Evolutionary conservation across 345 rosid genomes (phyloP), one percentile per base, ranked within the genome.

Genomic region (Euphorbia tirucalli): DNA sequence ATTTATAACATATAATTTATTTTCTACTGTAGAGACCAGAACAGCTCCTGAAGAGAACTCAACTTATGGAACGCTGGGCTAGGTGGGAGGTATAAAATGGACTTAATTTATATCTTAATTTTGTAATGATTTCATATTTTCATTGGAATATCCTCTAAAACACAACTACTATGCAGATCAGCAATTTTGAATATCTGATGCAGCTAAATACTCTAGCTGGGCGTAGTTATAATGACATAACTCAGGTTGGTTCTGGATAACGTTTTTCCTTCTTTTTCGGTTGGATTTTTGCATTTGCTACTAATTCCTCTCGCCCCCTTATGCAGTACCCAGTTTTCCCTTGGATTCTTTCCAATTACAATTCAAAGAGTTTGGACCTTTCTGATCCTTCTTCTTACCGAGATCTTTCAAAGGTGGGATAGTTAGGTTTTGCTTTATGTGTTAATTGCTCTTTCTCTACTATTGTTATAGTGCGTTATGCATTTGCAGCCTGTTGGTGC

Each of bases 251-350:
- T 71, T 75, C 69, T 62, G 19, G 28, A n/a, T 35, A 37, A 7
- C 56, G 21, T 25, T 37, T 48, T 2, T 66, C 30, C 7, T 18
- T 54, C 19, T 49, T 39, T 19, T 16, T 54, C 14, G 28, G 37
- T 41, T 32, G 22, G 61, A 22, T 50, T n/a, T 52, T 27, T 61
- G 39, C 21, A 19, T 72, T 50, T 60, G 11, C 13, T 56, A 49
- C 54, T 83, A 73, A 35, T 61, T 69, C 32, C 46, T 75, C 71
- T 50, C 21, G 3, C 22, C 8, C 24, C 24, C 24, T 41, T 74
- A 68, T 86, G 86, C 91, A 95, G 99, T 95, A 95, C 85, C 99
- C 98, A 71, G 98, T 95, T 80, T 95, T 95, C 75, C 99, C 99
- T 27, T 95, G 99, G 99, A 81, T 95, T 77, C 91, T 93, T 56